Evolutionary conservation across 1,284 basidiomycete species (phyloP), one percentile per base, ranked within the genome.

Genomic region (Papiliotrema nemorosa): DNA sequence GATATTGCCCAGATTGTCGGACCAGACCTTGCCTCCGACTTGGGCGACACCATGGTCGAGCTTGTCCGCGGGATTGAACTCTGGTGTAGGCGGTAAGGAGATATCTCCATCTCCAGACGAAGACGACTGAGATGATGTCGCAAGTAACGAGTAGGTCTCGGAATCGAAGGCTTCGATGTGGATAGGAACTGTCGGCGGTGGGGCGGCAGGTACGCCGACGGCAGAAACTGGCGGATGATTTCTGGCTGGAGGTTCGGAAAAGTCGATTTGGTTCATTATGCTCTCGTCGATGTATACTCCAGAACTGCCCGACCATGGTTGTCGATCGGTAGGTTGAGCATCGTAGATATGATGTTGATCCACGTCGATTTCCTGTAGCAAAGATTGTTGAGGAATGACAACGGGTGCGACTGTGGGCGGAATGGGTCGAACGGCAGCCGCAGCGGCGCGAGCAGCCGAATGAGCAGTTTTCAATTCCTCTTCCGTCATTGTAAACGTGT

Each of bases 401-500:
- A 39, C 45, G 21, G 40, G 42, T 18, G 37, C 36, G 31, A 37
- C 34, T 21, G 24, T n/a, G 39, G 45, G 44, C n/a, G 45, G 29
- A n/a, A 52, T 24, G 13, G 54, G 47, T 47, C 57, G 48, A 10
- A 64, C 60, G 18, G 66, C 55, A 5, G 66, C 66, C 16, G 62
- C 63, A 7, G 68, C 66, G 13, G 64, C 60, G 33, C 62, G 49
- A n/a, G 66, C 70, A 2, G 67, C 64, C 3, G 67, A 57, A 41
- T 69, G 65, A 12, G 81, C 79, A 39, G 62, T 49, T 12, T 64
- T 63, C 33, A 84, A 70, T 57, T 85, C 80, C 21, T 76, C 76
- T 21, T 80, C 76, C 3, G 76, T 76, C 77, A 84, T 81, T 58
- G 83, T 87, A 76, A 91, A 88, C 2, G 79, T 81, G 31, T 81